phyloP scores from a whole-genome alignment of 2,329 filamentous ascomycete genomes.

The Aspergillus tanneri region DNA sequence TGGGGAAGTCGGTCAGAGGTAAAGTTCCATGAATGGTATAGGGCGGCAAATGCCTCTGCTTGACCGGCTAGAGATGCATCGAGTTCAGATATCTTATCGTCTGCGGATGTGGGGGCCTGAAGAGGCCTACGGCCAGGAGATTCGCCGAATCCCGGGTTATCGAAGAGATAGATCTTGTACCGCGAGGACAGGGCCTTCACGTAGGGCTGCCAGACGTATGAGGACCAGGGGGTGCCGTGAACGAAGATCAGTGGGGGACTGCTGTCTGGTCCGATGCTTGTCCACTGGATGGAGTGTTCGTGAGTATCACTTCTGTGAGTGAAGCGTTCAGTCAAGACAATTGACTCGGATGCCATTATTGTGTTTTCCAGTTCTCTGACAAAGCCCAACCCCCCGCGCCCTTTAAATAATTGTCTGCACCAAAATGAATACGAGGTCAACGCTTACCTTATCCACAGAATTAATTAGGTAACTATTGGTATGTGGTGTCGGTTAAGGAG shows the following conservation, averaged over 20 bases:
- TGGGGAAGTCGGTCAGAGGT: slow-evolving; percentile 29
- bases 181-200: slow-evolving; percentile 36
- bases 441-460: no score
- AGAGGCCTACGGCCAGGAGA: slow-evolving; percentile 31
- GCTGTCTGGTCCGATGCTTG: slow-evolving; percentile 30
- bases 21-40: slow-evolving; percentile 38
- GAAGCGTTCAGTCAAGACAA: no score
- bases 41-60: slow-evolving; percentile 38
- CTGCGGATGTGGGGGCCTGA: slow-evolving; percentile 17
- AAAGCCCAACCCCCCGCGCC: no score
- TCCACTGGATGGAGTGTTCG: slow-evolving; percentile 32
- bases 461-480: no score
- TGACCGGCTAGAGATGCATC: slow-evolving; percentile 42
- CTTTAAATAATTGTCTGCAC: no score
- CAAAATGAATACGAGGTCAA: no score
- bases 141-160: slow-evolving; percentile 48
- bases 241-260: slow-evolving; percentile 43
- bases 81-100: no score
- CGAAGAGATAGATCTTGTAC: slow-evolving; percentile 47
- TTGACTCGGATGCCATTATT: no score
- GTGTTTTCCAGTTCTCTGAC: no score
- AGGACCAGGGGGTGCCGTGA: slow-evolving; percentile 52
- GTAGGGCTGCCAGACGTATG: slow-evolving; percentile 39
- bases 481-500: no score
- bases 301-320: slow-evolving; percentile 28